Evolutionary conservation across 495 filamentous ascomycete species (phyloP), one percentile per base, ranked within the genome.

Genomic region (Sordaria brevicollis): DNA sequence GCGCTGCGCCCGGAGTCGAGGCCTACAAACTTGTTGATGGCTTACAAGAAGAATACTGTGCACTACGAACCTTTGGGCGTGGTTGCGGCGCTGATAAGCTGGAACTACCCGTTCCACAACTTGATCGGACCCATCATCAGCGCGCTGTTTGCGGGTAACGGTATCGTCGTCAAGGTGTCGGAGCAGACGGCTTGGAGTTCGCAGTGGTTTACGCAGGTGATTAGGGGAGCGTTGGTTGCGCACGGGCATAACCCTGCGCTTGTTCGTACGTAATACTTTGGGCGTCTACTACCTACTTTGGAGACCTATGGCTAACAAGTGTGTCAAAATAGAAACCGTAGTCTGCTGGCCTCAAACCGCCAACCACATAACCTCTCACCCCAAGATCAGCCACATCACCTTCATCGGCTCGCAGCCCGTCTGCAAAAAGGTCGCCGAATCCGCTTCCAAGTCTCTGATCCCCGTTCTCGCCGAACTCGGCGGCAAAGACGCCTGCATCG

Each of bases 101-200:
- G 95, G 95, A 99, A 99, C 83, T 99, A 83, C 74, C 87, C 94
- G 62, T 96, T 97, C 79, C 95, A 99, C 80, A 99, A 99, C 80
- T 83, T 98, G 71, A 87, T 99, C 43, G 91, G 90, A 2, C 95
- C 95, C 0, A 87, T 97, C 65, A 96, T 99, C 76, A 92, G 91
- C 71, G 88, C 92, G 17, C 85, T 98, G 49, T 97, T 97, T 79
- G 86, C 93, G n/a, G 95, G 96, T 39, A 97, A 97, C 77, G 92
- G 86, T 38, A 88, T 99, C 71, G 82, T 99, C 31, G 88, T 97
- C 72, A 99, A 99, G 80, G 90, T 89, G 25, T 96, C 92, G 65
- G 95, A 99, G 79, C 89, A 92, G 74, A 97, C 94, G 0, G 94
- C 93, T 62, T 98, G 94, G 94, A 93, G 88, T 68, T 88, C 92